These are phyloP conservation scores for Penicillium fimorum DNA, from an alignment of 495 filamentous ascomycete genomes.

Conservation along the genomic window DNA sequence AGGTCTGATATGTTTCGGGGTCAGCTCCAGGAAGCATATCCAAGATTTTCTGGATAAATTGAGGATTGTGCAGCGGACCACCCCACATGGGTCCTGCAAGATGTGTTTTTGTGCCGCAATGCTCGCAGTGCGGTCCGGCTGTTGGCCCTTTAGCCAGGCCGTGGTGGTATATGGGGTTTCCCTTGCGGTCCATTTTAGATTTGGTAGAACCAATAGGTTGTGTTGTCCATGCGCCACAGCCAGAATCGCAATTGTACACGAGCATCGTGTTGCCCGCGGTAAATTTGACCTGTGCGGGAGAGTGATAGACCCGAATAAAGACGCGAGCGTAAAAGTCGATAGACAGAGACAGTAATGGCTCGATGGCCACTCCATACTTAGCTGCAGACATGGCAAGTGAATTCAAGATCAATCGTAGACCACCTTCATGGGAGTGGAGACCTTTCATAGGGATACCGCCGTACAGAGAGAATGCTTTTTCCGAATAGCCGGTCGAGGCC, in stretches of 20 bases:
- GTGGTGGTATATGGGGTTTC: constrained; percentile 71
- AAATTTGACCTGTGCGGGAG: constrained; percentile 82
- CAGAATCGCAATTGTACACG: constrained; percentile 84
- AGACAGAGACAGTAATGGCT: constrained; percentile 86
- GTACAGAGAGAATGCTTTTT: constrained; percentile 90
- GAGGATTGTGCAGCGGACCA: constrained; percentile 78
- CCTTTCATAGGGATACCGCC: constrained; percentile 86
- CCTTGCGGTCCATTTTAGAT: constrained; percentile 62
- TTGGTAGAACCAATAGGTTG: constrained; percentile 71
- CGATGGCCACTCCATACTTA: constrained; percentile 84
- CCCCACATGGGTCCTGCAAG: constrained; percentile 92
- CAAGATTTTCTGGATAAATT: constrained; percentile 76
- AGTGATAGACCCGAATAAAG: constrained; percentile 79
- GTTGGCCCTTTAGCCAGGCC: constrained; percentile 66
- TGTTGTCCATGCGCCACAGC: constrained; percentile 83
- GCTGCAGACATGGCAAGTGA: constrained; percentile 73
- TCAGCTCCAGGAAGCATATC: constrained; percentile 61
- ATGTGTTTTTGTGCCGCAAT: constrained; percentile 85
- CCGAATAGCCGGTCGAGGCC: constrained; percentile 87
- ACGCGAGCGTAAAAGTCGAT: constrained; percentile 95
- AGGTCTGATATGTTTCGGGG: constrained; percentile 69
- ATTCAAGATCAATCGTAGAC: constrained; percentile 81
- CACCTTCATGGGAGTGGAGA: constrained; percentile 80
- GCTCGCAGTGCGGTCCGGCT: constrained; percentile 60
- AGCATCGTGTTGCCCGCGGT: constrained; percentile 87